Base-by-base conservation (phyloP, 768 basidiomycete genomes). In the Hortiboletus flavorubellus region DNA sequence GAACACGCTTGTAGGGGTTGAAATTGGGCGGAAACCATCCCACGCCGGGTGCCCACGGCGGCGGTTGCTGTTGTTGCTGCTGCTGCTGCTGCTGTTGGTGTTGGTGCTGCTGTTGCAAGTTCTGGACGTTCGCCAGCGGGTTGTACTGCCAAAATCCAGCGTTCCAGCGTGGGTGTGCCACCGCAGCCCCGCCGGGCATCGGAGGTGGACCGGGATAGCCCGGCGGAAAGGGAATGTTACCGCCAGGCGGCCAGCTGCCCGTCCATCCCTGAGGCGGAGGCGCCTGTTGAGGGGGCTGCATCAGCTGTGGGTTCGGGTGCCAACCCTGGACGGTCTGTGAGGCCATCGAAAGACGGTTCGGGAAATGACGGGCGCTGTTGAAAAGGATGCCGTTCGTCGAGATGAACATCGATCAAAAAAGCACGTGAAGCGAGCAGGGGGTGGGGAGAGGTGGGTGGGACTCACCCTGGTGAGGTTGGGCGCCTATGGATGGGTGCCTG, bases 1-100 rank as follows among this genome's bases (percentile, higher is more conserved):
- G 78, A 11, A 75, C 63, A 18, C 84, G 82, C 65, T 88, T 89
- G 74, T 82, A 83, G 0, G 88, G 88, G 53, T 87, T 85, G 58
- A 69, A 75, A 40, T 68, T 65, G 53, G 67, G 57, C 15, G 65
- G 68, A 26, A 66, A 62, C 64, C 66, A 72, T 2, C 70, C 68
- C 23, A 63, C 59, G 8, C 63, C 68, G 23, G 69, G 70, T 42
- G 71, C 73, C 71, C 73, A 73, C 14, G 67, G 67, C 5, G n/a
- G n/a, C n/a, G n/a, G n/a, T n/a, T 26, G 26, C 26, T 26, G 26
- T 2, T 60, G 62, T 14, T 68, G 63, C 49, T 21, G 21, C 21
- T 21, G 21, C 21, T 21, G 21, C 21, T 21, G 21, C 2, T 21
- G 21, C 2, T 21, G 21, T 21, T 21, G 21, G 1, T 21, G 21